Conservation (phyloP, 495 filamentous ascomycete genomes). For the Aspergillus funiculosus region DNA sequence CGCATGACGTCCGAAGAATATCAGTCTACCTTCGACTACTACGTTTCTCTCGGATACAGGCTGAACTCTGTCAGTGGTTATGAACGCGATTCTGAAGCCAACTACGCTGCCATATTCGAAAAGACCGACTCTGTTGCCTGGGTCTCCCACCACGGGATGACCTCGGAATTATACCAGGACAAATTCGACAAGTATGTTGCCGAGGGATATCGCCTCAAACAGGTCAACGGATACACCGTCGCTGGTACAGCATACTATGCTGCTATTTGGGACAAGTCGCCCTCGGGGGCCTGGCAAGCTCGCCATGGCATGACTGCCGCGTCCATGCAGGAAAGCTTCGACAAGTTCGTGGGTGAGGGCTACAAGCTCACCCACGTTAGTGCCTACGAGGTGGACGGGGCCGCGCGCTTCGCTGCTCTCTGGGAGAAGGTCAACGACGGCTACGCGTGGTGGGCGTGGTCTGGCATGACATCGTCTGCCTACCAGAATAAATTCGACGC, state of each 20-base stretch:
- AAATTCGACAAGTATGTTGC: constrained; percentile 15
- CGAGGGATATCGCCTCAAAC: constrained; percentile 17
- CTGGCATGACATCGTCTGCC: constrained; percentile 10
- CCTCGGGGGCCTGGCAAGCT: constrained; percentile 7
- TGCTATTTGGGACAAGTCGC: constrained; percentile 21
- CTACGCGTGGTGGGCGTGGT: constrained; percentile 10
- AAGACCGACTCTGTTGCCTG: background rate
- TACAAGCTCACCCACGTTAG: constrained; percentile 18
- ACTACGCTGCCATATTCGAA: constrained; percentile 15
- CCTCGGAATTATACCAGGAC: constrained; percentile 13
- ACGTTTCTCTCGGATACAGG: constrained; percentile 16
- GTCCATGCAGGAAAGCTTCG: constrained; percentile 9
- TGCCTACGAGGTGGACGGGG: constrained; percentile 16
- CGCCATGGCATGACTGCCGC: constrained; percentile 15
- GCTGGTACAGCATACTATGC: constrained; percentile 13
- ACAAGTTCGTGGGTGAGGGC: constrained; percentile 10
- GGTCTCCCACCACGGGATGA: background rate
- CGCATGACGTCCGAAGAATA: constrained; percentile 15
- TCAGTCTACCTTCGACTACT: constrained; percentile 13
- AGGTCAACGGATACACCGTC: constrained; percentile 20
- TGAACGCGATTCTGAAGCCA: constrained; percentile 9
- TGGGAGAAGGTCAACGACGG: constrained; percentile 18
- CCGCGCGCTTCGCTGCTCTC: constrained; percentile 12
- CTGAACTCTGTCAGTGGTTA: constrained; percentile 22
- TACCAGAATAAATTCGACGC: constrained; percentile 18